A percentile compares a stretch with the other conserved stretches of the same genome.
These are phyloP conservation scores for Pleurotus pulmonarius DNA, from an alignment of 768 basidiomycete species.

Conservation along the genomic window DNA sequence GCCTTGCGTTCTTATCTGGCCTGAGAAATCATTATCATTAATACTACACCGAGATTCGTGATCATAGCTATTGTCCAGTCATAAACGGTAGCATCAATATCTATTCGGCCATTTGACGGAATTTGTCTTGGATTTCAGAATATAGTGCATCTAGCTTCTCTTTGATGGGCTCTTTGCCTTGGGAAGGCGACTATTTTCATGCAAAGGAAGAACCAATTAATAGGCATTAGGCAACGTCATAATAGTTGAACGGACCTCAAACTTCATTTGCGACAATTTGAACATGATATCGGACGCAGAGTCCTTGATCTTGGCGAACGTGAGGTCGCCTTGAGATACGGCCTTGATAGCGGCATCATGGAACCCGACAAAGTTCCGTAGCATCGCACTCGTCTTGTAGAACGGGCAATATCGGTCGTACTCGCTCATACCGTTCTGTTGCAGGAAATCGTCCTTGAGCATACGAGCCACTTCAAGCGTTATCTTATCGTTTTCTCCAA, in stretches of 20 bases:
- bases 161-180: slow-evolving; percentile 82
- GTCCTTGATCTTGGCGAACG: slow-evolving; percentile 87
- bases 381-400: slow-evolving; percentile 97
- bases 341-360: slow-evolving; percentile 88
- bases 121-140: slow-evolving; percentile 88
- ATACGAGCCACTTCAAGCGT: slow-evolving; percentile 95
- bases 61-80: slow-evolving; percentile 9
- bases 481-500: slow-evolving; percentile 97
- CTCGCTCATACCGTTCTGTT: slow-evolving; percentile 98
- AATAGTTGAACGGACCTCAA: slow-evolving; percentile 58
- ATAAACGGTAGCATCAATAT: slow-evolving; percentile 11
- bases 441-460: slow-evolving; percentile 96
- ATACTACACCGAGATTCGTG: slow-evolving; percentile 10
- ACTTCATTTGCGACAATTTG: slow-evolving; percentile 99
- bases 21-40: slow-evolving; percentile 10
- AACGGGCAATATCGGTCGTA: slow-evolving; percentile 98
- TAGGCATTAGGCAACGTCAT: background rate
- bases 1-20: too few species aligned
- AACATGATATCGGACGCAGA: slow-evolving; percentile 85
- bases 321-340: slow-evolving; percentile 77
- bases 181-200: slow-evolving; percentile 71
- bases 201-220: background rate
- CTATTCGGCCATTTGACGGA: slow-evolving; percentile 81
- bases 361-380: slow-evolving; percentile 91
- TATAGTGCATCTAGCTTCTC: slow-evolving; percentile 79